These are phyloP conservation scores for Phytophthora foliorum DNA, from an alignment of 352 stramenopile species.

Conservation along the genomic window DNA sequence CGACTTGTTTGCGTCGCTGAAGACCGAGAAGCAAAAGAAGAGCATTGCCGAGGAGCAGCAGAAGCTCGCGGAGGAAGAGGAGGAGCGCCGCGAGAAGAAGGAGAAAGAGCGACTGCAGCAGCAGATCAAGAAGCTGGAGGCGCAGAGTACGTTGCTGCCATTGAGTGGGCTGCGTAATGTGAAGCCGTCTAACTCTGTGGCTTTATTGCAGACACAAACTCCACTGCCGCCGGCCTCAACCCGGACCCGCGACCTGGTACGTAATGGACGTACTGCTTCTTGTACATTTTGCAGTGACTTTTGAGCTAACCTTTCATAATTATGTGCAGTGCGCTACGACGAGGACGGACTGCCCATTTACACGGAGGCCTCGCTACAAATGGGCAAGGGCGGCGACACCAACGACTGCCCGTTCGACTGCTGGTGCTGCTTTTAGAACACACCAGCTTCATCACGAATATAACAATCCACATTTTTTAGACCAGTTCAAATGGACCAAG, in stretches of 20 bases:
- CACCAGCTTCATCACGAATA: too few relatives aligned
- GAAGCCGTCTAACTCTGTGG: neutral
- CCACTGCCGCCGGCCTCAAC: conserved; percentile 68
- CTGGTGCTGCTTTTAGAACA: conserved; percentile 89
- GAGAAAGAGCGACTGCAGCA: conserved; percentile 75
- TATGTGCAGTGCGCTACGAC: conserved; percentile 78
- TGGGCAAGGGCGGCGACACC: conserved; percentile 85
- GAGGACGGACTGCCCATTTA: conserved; percentile 91
- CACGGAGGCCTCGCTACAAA: conserved; percentile 83
- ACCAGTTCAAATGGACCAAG: conserved; percentile 13
- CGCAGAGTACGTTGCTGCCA: conserved; percentile 65
- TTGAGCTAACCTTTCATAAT: conserved; percentile 12
- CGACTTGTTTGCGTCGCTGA: conserved; percentile 80
- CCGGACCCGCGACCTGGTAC: conserved; percentile 81
- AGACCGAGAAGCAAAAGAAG: conserved; percentile 81
- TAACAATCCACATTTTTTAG: conserved; percentile 19
- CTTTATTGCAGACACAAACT: conserved; percentile 76
- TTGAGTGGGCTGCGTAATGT: neutral
- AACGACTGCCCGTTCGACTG: conserved; percentile 92
- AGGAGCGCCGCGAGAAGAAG: conserved; percentile 52
- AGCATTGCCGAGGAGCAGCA: conserved; percentile 65
- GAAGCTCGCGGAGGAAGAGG: conserved; percentile 56
- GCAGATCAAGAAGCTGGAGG: conserved; percentile 86
- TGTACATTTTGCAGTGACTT: neutral
- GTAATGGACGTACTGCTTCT: neutral